A percentile compares a stretch with the other conserved stretches of the same genome.
Conservation (phyloP, 495 filamentous ascomycete species). For the Geoglossum glabrum region DNA sequence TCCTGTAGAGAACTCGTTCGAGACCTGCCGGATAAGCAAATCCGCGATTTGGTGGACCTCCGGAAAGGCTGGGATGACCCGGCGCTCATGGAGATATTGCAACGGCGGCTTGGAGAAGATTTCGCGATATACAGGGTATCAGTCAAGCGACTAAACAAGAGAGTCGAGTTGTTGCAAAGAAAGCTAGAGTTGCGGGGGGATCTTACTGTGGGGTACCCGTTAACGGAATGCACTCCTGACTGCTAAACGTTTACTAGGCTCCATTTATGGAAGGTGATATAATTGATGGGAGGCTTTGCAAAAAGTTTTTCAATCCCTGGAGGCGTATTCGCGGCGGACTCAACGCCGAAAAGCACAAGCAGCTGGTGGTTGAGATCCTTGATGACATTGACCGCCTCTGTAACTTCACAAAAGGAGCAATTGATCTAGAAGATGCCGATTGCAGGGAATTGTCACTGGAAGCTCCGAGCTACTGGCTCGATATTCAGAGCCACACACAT, state of each 20-base stretch:
- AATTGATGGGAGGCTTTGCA: neutral
- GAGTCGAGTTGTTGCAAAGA: conserved; percentile 7
- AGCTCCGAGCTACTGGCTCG: conserved; percentile 8
- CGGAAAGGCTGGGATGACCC: conserved; percentile 11
- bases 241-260: too few species aligned
- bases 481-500: conserved; percentile 10
- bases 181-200: conserved; percentile 5
- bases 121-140: conserved; percentile 8
- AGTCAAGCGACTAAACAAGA: conserved; percentile 6
- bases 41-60: conserved; percentile 10
- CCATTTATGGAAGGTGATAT: too few species aligned
- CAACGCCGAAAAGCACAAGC: conserved; percentile 1
- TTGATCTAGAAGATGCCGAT: neutral
- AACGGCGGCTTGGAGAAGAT: conserved; percentile 10
- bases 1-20: conserved; percentile 14
- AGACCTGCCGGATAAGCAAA: conserved; percentile 5
- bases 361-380: neutral
- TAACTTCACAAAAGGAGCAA: conserved; percentile 3
- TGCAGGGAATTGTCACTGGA: neutral
- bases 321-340: conserved; percentile 10
- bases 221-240: too few species aligned
- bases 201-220: too few species aligned
- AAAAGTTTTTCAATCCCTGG: conserved; percentile 7
- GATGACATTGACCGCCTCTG: conserved; percentile 3
- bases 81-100: conserved; percentile 8